Percentiles rank a stretch among this genome's conserved stretches.
These are phyloP conservation scores for Sphagnum tenellum DNA, from an alignment of 225 moss, liverwort and hornwort species.

Conservation along the genomic window DNA sequence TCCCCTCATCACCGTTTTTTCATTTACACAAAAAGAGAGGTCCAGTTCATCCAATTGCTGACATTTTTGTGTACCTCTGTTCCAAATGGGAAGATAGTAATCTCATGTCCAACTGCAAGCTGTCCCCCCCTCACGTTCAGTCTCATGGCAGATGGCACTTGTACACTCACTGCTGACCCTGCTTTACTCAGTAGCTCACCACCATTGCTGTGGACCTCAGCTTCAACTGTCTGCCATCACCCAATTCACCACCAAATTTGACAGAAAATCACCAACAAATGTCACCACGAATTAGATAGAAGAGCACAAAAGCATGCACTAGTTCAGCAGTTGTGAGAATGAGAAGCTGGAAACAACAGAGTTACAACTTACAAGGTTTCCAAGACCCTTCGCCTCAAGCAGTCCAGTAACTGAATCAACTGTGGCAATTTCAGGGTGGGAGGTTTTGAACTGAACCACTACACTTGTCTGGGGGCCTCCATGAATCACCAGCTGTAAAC, in stretches of 20 bases:
- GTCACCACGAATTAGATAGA: no score
- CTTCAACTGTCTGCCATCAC: conserved; percentile 46
- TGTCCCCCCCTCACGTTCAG: conserved; percentile 85
- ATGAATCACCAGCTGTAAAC: conserved; percentile 47
- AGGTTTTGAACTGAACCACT: conserved; percentile 59
- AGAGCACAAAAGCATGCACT: not conserved
- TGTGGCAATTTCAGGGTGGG: conserved; percentile 39
- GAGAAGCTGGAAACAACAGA: not conserved
- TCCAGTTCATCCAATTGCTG: no score
- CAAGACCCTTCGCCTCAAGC: conserved; percentile 61
- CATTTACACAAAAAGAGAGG: no score
- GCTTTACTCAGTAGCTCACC: conserved; percentile 72
- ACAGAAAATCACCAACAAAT: no score
- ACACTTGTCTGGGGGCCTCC: conserved; percentile 86
- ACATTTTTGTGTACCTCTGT: conserved; percentile 30
- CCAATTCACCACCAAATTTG: not conserved
- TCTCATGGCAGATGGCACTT: conserved; percentile 52
- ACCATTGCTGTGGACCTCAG: conserved; percentile 57
- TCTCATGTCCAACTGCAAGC: conserved; percentile 73
- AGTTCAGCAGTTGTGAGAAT: not conserved
- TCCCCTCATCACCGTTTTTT: no score
- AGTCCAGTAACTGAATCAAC: conserved; percentile 57
- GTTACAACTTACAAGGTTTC: conserved; percentile 39
- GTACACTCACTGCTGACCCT: conserved; percentile 55
- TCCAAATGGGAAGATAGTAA: conserved; percentile 80